Percentiles rank a stretch among this genome's conserved stretches.
phyloP scores from a whole-genome alignment of 257 asterid genomes.

The Cinchona pubescens region DNA sequence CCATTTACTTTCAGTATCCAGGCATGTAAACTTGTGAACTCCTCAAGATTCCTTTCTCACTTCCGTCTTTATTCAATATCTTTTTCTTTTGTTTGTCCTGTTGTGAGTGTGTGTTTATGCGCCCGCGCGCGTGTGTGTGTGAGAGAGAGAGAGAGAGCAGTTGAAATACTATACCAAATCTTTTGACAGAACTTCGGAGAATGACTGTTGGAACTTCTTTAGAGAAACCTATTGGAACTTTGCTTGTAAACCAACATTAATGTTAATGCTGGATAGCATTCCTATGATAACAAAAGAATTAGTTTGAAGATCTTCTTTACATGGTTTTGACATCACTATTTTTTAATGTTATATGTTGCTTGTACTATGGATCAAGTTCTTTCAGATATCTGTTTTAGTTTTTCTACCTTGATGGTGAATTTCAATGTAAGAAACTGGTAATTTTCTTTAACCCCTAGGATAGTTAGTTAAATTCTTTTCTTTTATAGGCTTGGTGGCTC shows the following conservation, averaged over 20 bases:
- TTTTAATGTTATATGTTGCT: no score
- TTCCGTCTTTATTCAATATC: background rate
- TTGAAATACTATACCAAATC: background rate
- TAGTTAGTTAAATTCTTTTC: slow-evolving; percentile 21
- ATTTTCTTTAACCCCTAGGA: background rate
- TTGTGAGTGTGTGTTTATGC: background rate
- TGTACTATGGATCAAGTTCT: no score
- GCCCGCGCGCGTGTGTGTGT: background rate
- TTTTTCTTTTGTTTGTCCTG: background rate
- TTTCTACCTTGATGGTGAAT: background rate
- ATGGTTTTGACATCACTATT: no score
- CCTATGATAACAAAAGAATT: background rate
- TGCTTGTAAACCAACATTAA: background rate
- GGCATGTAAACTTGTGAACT: slow-evolving; percentile 39
- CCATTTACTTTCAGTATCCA: slow-evolving; percentile 98
- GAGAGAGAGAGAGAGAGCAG: background rate
- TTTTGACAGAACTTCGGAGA: background rate
- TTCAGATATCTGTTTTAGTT: background rate
- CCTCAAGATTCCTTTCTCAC: background rate
- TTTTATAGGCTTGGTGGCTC: slow-evolving; percentile 94
- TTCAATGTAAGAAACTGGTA: background rate
- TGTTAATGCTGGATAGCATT: background rate
- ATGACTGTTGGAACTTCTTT: no score
- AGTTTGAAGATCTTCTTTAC: background rate
- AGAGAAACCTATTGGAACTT: background rate